These are phyloP conservation scores for Xylaria cubensis DNA, from an alignment of 495 filamentous ascomycete genomes.

Conservation along the genomic window DNA sequence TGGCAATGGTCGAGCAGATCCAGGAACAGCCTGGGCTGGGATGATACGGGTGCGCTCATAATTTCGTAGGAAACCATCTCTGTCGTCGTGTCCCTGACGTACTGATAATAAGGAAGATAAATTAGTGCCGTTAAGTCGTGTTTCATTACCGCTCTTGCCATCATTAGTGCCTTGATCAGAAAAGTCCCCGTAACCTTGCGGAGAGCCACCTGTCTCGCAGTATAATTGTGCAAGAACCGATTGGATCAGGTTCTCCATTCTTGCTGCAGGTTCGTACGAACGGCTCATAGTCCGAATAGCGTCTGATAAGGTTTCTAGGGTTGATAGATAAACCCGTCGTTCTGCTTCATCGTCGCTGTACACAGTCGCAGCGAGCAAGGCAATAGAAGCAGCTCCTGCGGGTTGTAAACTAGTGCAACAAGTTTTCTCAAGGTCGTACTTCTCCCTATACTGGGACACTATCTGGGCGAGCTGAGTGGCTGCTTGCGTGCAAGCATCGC, in stretches of 20 bases:
- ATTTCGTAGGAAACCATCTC: background rate
- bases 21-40: background rate
- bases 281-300: conserved; percentile 55
- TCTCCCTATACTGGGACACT: conserved; percentile 58
- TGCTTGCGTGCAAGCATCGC: conserved; percentile 59
- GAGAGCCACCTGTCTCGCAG: background rate
- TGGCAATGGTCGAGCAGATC: background rate
- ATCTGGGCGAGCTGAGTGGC: conserved; percentile 57
- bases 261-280: conserved; percentile 46
- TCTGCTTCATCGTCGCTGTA: conserved; percentile 44
- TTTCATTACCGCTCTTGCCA: background rate
- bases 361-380: conserved; percentile 57
- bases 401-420: conserved; percentile 56
- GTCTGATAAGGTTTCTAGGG: conserved; percentile 43
- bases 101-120: background rate
- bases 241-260: conserved; percentile 46
- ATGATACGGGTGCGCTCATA: background rate
- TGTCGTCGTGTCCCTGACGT: background rate
- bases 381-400: conserved; percentile 58
- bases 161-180: background rate
- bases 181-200: background rate
- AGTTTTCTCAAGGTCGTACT: conserved; percentile 55
- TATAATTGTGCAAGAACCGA: conserved; percentile 45
- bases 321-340: conserved; percentile 42
- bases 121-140: background rate